A percentile compares a stretch with the other conserved stretches of the same genome.
Evolutionary conservation across 139 green algal species (phyloP).

Genomic region (Bryopsis sp.): DNA sequence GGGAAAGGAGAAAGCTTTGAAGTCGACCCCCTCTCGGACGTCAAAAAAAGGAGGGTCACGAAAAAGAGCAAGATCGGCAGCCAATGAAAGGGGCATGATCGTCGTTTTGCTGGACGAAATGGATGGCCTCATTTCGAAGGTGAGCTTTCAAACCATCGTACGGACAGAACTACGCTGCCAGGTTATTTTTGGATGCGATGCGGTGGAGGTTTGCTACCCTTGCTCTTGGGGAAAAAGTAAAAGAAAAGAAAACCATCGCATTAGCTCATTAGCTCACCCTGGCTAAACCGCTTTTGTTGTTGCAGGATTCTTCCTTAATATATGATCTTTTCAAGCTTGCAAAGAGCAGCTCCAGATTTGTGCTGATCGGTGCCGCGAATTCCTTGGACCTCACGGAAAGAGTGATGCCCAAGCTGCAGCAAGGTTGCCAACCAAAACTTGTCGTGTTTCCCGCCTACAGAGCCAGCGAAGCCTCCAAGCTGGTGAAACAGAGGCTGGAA

Average conservation of each 20-base stretch:
- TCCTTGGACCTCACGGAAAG: slow-evolving; percentile 42
- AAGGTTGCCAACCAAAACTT: neutral
- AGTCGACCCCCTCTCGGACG: neutral
- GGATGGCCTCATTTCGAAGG: slow-evolving; percentile 42
- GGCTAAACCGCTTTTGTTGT: neutral
- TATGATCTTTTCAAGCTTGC: slow-evolving; percentile 27
- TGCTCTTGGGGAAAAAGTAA: no score
- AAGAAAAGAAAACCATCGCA: no score
- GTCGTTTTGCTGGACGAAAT: slow-evolving; percentile 51
- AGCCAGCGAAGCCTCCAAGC: neutral
- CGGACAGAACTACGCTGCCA: no score
- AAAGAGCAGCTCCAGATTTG: slow-evolving; percentile 28
- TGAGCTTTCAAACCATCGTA: no score
- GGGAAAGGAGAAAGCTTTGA: slow-evolving; percentile 4
- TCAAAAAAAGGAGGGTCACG: neutral
- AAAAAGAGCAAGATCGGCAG: neutral
- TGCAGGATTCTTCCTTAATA: slow-evolving; percentile 14
- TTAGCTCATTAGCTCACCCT: no score
- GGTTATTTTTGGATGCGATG: no score
- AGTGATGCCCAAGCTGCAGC: slow-evolving; percentile 19
- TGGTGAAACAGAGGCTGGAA: neutral
- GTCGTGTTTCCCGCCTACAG: slow-evolving; percentile 12
- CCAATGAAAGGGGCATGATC: slow-evolving; percentile 29
- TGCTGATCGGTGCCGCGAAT: slow-evolving; percentile 50
- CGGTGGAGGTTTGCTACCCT: neutral